Base-by-base conservation (phyloP, 305 asterid species). In the Fraxinus sp. region DNA sequence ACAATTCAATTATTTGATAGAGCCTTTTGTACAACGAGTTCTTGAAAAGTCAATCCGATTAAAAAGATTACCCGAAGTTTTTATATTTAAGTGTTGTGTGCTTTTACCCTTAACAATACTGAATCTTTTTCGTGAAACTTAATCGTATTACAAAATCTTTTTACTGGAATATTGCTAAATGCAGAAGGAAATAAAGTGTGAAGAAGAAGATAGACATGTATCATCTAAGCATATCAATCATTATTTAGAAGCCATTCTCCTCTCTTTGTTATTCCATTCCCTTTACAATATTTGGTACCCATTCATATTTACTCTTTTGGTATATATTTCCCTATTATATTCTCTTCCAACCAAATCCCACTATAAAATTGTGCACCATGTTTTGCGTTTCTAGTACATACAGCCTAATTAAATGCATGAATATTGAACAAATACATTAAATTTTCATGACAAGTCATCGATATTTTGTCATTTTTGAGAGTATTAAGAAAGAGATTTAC, bases 181-280 rank as follows among this genome's bases (percentile, higher is more conserved):
- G 81, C 81, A 55, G 79, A 86, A 80, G 68, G 82, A 85, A 84
- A 83, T 78, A 80, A 78, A 83, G 49, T 72, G 81, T 87, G 86
- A 86, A 84, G 85, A 82, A 80, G 80, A 80, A 87, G 66, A 72
- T 76, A 86, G 83, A 79, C 83, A 82, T 74, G 84, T 70, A 83
- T 84, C 85, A 88, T 79, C 70, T 46, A 18, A 79, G 84, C 79
- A 83, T 79, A 87, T 86, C 76, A 84, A 81, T 91, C 87, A 81
- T 85, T 76, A 78, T 83, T 84, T 33, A 72, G 79, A n/a, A 32
- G 8, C 72, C 32, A n/a, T 70, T 74, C 37, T 35, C 52, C 4
- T 46, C 2, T 14, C 13, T 35, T 55, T 10, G 16, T 20, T 30
- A 14, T 74, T 7, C 18, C 13, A 79, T 55, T 18, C 18, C 68